Percentiles rank a stretch among this genome's conserved stretches.
These are phyloP conservation scores for Vitis rotundifolia DNA, from an alignment of 164 flowering plant species.

Conservation along the genomic window DNA sequence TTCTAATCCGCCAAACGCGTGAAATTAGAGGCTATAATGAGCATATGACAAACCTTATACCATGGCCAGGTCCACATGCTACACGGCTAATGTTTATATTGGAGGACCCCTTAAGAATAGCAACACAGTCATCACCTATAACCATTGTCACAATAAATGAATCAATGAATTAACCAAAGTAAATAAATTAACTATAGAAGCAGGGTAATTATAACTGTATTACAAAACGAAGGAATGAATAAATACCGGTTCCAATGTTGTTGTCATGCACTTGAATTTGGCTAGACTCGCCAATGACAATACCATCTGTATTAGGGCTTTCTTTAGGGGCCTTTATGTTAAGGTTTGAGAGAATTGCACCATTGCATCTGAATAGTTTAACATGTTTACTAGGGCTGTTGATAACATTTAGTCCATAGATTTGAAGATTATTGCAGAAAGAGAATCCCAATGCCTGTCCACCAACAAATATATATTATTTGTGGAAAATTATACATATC, in stretches of 20 bases:
- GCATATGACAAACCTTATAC: constrained; percentile 39
- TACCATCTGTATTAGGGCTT: constrained; percentile 43
- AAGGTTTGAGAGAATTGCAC: constrained; percentile 12
- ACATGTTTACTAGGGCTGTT: constrained; percentile 26
- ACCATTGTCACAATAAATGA: too few species aligned
- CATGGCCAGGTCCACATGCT: constrained; percentile 56
- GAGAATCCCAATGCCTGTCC: constrained; percentile 18
- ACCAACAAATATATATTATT: not conserved
- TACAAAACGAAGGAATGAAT: too few species aligned
- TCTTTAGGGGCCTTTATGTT: constrained; percentile 23
- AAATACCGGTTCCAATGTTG: constrained; percentile 18
- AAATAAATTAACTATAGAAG: too few species aligned
- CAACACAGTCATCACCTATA: constrained; percentile 56
- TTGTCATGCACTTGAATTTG: not conserved
- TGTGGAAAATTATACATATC: too few species aligned
- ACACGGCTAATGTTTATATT: constrained; percentile 28
- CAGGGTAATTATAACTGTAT: too few species aligned
- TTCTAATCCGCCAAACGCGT: too few species aligned
- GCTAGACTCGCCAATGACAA: constrained; percentile 14
- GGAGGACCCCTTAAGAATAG: constrained; percentile 31
- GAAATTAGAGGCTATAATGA: too few species aligned
- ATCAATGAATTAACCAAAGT: too few species aligned
- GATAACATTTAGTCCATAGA: not conserved
- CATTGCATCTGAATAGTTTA: constrained; percentile 1
- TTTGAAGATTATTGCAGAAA: constrained; percentile 14